Evolutionary conservation across 345 rosid genomes (phyloP).

Genomic region (Isatis tinctoria): DNA sequence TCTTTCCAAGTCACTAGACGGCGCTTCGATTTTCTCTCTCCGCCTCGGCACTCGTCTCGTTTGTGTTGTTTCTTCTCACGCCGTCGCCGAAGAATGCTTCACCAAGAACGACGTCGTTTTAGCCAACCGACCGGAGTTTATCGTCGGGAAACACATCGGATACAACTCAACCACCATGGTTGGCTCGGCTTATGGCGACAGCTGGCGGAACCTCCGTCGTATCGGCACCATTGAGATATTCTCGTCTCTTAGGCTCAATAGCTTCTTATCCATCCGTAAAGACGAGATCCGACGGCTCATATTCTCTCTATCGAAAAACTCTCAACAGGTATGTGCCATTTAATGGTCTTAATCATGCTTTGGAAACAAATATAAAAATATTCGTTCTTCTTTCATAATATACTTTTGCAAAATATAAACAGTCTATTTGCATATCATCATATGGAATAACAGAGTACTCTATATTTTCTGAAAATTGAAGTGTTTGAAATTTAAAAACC

Average conservation of each 20-base stretch:
- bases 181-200: constrained; percentile 37
- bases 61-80: constrained; percentile 37
- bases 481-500: not conserved
- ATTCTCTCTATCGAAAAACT: not conserved
- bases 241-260: constrained; percentile 37
- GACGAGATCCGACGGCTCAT: constrained; percentile 39
- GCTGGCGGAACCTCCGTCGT: constrained; percentile 57
- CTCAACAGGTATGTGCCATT: constrained; percentile 9
- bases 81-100: constrained; percentile 40
- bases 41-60: constrained; percentile 39
- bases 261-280: constrained; percentile 18
- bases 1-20: constrained; percentile 24
- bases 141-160: constrained; percentile 26
- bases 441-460: not conserved
- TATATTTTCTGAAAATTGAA: not conserved
- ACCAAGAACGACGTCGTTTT: constrained; percentile 40
- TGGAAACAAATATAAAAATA: no score
- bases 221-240: constrained; percentile 38
- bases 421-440: not conserved
- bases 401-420: not conserved
- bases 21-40: constrained; percentile 38
- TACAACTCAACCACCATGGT: constrained; percentile 38
- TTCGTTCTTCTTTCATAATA: not conserved
- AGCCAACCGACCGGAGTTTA: constrained; percentile 37
- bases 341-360: no score